These are phyloP conservation scores for Rhodotorula taiwanensis DNA, from an alignment of 768 basidiomycete species.

Conservation along the genomic window DNA sequence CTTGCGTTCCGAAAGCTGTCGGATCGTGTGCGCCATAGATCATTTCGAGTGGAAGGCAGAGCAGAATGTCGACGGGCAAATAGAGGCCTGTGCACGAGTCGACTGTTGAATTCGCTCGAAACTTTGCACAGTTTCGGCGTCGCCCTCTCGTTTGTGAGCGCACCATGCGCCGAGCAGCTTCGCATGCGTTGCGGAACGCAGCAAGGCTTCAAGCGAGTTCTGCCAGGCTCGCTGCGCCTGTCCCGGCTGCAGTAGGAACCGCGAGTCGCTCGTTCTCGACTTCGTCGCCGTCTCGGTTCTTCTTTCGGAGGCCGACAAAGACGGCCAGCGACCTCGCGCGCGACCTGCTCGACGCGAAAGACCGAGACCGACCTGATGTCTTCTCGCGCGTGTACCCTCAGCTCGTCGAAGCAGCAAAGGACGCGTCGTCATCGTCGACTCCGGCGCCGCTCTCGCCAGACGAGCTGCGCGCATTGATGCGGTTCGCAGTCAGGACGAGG, in stretches of 20 bases:
- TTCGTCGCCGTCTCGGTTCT: conserved; percentile 9
- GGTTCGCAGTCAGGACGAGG: conserved; percentile 3
- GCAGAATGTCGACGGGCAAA: no score
- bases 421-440: conserved; percentile 7
- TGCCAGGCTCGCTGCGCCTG: neutral
- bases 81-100: no score
- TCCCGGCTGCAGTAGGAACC: neutral
- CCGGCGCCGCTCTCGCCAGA: neutral
- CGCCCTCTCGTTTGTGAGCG: neutral
- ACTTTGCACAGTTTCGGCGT: no score
- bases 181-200: neutral
- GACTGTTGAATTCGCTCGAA: no score
- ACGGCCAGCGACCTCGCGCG: conserved; percentile 3
- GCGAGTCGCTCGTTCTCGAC: conserved; percentile 1
- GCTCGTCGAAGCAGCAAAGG: conserved; percentile 7
- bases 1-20: no score
- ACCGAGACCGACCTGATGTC: conserved; percentile 17
- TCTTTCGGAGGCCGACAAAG: conserved; percentile 15
- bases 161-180: conserved; percentile 6
- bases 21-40: no score
- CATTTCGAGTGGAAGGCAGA: no score
- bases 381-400: conserved; percentile 27
- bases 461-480: conserved; percentile 13
- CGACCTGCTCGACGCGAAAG: conserved; percentile 3
- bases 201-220: neutral